Evolutionary conservation across 176 grass and related monocot genomes (phyloP), one percentile per base, ranked within the genome.

Genomic region (Elymus sibiricus): DNA sequence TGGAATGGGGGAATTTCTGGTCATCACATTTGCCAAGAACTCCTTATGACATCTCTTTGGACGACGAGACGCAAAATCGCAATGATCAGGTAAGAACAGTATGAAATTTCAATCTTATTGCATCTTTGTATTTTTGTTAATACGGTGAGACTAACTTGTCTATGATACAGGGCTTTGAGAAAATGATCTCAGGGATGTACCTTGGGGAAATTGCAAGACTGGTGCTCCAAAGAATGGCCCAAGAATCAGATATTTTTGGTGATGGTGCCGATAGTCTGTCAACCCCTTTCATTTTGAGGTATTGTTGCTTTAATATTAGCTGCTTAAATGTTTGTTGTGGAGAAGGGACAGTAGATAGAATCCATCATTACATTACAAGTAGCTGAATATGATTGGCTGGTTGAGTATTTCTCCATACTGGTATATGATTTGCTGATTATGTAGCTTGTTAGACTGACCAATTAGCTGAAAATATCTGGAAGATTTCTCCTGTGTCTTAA

Each of bases 1-100:
- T 99, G 94, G 97, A 99, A 91, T 99, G 97, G 97, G 97, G 97
- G 15, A 96, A 91, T 87, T 99, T 99, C 87, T 96, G 92, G 97
- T 95, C 97, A 58, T 88, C 94, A 9, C 94, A 99, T 90, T 91
- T 99, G 84, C 97, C 94, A 76, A 87, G 92, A 82, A 96, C 97
- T 67, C 12, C 67, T 29, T 99, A 99, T 88, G 94, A 99, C 85
- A 89, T 96, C 74, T 88, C 83, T 47, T 79, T 94, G 42, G 91
- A 96, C 70, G 93, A 92, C 1, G 90, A 94, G 34, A 99, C 90
- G 40, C 87, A 91, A 88, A 99, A 94, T 78, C 92, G 68, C 38
- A 96, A 87, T 82, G 97, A 99, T 68, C 92, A 99, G 94, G 97
- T 94, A 72, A 86, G 58, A 38, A 78, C 11, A 42, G 58, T 76